Evolutionary conservation across 1,284 basidiomycete species (phyloP).

Genomic region (Cystobasidium slooffiae): DNA sequence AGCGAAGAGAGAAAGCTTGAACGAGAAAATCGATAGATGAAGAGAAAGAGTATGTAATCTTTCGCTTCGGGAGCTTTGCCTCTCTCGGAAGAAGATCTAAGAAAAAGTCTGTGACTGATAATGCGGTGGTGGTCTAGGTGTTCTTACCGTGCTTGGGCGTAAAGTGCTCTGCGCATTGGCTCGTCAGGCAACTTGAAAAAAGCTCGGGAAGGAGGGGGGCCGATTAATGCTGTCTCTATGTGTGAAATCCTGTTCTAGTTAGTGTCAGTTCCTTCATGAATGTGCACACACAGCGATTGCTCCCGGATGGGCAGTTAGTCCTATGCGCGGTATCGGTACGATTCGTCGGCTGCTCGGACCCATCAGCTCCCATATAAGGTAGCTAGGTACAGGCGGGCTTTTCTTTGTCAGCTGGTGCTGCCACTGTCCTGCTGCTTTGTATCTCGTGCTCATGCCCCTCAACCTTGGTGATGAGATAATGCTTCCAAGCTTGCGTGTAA

Average conservation of each 20-base stretch:
- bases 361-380: too few relatives aligned
- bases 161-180: not conserved
- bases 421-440: not conserved
- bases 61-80: conserved; percentile 6
- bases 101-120: not conserved
- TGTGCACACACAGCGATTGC: not conserved
- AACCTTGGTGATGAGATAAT: not conserved
- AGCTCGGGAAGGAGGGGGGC: not conserved
- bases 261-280: not conserved
- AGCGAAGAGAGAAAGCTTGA: not conserved
- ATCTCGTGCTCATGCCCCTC: not conserved
- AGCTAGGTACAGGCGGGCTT: not conserved
- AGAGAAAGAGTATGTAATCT: not conserved
- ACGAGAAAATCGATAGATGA: not conserved
- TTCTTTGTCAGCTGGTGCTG: not conserved
- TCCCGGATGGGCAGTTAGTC: not conserved
- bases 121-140: not conserved
- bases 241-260: not conserved
- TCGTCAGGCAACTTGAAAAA: not conserved
- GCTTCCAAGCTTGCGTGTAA: not conserved
- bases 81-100: not conserved
- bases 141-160: not conserved
- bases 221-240: not conserved
- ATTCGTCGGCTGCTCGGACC: too few relatives aligned
- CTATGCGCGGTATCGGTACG: not conserved